A percentile compares a stretch with the other conserved stretches of the same genome.
Conservation (phyloP, 306 rosid genomes). For the Malus orientalis region DNA sequence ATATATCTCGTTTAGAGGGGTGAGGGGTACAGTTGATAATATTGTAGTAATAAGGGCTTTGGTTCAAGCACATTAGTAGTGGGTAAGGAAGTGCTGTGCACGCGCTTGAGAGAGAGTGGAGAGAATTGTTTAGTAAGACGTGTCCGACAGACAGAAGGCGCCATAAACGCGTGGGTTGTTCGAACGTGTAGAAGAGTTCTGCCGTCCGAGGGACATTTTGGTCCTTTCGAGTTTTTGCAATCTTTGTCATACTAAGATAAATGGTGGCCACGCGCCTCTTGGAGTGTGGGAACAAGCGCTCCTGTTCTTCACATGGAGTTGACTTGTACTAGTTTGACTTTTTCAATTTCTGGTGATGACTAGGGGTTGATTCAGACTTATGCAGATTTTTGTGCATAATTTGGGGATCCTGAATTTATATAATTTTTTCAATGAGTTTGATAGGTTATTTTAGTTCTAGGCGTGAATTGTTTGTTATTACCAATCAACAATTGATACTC, state of each 20-base stretch:
- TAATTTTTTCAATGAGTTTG: background rate
- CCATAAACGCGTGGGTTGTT: constrained; percentile 9
- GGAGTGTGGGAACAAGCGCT: constrained; percentile 12
- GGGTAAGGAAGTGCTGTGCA: background rate
- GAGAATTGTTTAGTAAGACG: background rate
- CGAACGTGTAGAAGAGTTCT: background rate
- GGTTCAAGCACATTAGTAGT: no score
- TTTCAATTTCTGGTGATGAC: background rate
- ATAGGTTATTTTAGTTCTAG: background rate
- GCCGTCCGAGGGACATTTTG: background rate
- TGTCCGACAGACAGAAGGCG: background rate
- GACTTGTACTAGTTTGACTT: background rate
- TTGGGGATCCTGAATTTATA: background rate
- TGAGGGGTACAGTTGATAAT: background rate
- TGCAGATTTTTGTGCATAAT: constrained; percentile 20
- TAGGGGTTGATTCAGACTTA: background rate
- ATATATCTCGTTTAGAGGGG: background rate
- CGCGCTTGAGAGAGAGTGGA: constrained; percentile 7
- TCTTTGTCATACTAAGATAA: constrained; percentile 14
- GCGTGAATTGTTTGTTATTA: background rate
- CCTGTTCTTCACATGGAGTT: background rate
- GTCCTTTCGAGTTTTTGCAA: constrained; percentile 10
- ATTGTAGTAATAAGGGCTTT: background rate
- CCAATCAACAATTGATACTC: no score
- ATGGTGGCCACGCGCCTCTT: constrained; percentile 11